These are phyloP conservation scores for Myxozyma vanderwaltii DNA, from an alignment of 805 yeast species.

Conservation along the genomic window DNA sequence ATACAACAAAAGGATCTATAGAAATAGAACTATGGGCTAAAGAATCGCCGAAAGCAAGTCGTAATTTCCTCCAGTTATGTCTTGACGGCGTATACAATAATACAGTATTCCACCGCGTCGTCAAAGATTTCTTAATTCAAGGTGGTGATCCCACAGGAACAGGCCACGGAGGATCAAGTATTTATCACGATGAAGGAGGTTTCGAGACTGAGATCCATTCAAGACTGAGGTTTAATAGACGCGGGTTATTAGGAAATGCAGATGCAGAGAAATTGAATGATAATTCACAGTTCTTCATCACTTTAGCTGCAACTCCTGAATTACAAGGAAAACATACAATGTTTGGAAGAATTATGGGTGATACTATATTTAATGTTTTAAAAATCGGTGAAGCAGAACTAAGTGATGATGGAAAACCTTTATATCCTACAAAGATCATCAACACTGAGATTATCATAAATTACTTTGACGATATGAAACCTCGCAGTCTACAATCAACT, in stretches of 20 bases:
- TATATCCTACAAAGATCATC: conserved; percentile 54
- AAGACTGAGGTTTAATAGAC: conserved; percentile 52
- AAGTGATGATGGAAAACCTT: conserved; percentile 47
- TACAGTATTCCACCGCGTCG: conserved; percentile 48
- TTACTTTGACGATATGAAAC: conserved; percentile 52
- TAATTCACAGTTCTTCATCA: conserved; percentile 52
- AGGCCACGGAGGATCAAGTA: conserved; percentile 41
- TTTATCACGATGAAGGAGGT: conserved; percentile 34
- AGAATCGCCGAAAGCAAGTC: conserved; percentile 57
- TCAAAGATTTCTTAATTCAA: conserved; percentile 45
- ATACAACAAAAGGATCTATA: conserved; percentile 61
- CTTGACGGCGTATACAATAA: conserved; percentile 49
- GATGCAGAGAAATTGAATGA: conserved; percentile 41
- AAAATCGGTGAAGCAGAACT: conserved; percentile 54
- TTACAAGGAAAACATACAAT: conserved; percentile 50
- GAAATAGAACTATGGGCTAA: conserved; percentile 69
- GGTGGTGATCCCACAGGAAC: conserved; percentile 45
- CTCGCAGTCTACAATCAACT: conserved; percentile 7
- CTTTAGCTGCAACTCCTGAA: conserved; percentile 51
- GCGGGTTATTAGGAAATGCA: conserved; percentile 61
- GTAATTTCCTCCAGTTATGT: conserved; percentile 55
- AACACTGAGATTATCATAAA: conserved; percentile 49
- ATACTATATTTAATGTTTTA: conserved; percentile 55
- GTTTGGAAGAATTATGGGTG: conserved; percentile 62
- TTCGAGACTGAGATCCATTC: conserved; percentile 53